Evolutionary conservation across 768 basidiomycete genomes (phyloP), one percentile per base, ranked within the genome.

Genomic region (Tulasnella sp.): DNA sequence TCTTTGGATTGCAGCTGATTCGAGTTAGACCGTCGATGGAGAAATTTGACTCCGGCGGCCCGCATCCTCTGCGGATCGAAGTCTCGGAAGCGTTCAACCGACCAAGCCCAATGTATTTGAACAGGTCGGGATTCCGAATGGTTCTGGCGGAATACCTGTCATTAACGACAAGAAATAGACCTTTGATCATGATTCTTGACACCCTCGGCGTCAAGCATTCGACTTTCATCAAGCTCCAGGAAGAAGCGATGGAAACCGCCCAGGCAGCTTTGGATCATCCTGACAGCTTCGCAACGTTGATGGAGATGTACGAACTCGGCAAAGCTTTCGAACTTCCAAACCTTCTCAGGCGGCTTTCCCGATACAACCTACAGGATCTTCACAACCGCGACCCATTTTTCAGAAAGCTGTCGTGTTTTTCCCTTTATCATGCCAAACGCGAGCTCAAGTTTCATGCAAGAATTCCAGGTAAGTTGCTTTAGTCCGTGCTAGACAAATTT

Each of bases 101-200:
- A 48, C 93, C 94, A 0, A 91, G 90, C 48, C 84, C 84, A 4
- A 90, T 91, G 64, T 92, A 94, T 85, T 86, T 96, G 22, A 96
- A 96, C 84, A 88, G 93, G 93, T 94, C 46, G 20, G 86, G 76
- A 50, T n/a, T 31, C 20, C 20, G 46, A 24, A 78, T 40, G 24
- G 44, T 81, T 12, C n/a, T n/a, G n/a, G n/a, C n/a, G n/a, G n/a
- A 76, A 40, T 7, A 42, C 80, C 22, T 46, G 58, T 69, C 3
- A 28, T 69, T 44, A n/a, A 40, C 28, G 46, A 73, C 58, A n/a
- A 75, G 37, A 20, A 37, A 1, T 75, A 95, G 94, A 79, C 90
- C 93, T 2, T 84, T 95, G 18, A 89, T 95, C 44, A 94, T 93
- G 92, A 87, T 94, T 4, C 87, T 96, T 9, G 95, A 96, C 84